Percentiles rank a stretch among this genome's conserved stretches.
Evolutionary conservation across 2,329 filamentous ascomycete species (phyloP).

Genomic region (Phialophora tarda): DNA sequence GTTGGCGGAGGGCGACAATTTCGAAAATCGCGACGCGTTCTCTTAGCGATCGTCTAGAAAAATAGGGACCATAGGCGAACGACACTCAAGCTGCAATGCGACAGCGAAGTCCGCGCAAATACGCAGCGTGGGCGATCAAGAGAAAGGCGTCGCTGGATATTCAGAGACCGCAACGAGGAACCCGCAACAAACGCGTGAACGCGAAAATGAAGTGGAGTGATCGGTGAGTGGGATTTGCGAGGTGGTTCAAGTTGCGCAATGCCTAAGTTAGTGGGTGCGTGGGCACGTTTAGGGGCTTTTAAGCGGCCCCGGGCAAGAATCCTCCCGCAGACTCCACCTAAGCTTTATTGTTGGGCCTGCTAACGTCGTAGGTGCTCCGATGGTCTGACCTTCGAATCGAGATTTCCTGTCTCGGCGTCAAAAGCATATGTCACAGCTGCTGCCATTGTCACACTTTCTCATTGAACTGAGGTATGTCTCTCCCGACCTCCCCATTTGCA

Average conservation of each 20-base stretch:
- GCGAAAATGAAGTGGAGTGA: constrained; percentile 19
- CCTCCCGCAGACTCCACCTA: background rate
- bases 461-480: constrained; percentile 30
- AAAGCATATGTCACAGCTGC: background rate
- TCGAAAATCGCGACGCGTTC: background rate
- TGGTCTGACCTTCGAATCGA: too few relatives aligned
- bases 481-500: constrained; percentile 71
- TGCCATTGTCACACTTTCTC: background rate
- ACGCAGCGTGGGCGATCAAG: background rate
- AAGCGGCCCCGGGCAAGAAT: background rate
- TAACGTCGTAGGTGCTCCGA: too few relatives aligned
- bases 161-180: constrained; percentile 5
- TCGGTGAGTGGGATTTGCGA: background rate
- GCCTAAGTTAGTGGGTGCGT: background rate
- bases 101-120: background rate
- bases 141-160: constrained; percentile 7
- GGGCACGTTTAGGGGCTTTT: background rate
- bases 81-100: background rate
- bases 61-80: background rate
- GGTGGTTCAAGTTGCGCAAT: background rate
- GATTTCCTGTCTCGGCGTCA: background rate
- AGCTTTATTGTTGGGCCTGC: background rate
- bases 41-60: background rate
- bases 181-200: constrained; percentile 29
- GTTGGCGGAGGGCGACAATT: background rate